phyloP scores from a whole-genome alignment of 805 yeast genomes.

The Teunomyces panamensis region DNA sequence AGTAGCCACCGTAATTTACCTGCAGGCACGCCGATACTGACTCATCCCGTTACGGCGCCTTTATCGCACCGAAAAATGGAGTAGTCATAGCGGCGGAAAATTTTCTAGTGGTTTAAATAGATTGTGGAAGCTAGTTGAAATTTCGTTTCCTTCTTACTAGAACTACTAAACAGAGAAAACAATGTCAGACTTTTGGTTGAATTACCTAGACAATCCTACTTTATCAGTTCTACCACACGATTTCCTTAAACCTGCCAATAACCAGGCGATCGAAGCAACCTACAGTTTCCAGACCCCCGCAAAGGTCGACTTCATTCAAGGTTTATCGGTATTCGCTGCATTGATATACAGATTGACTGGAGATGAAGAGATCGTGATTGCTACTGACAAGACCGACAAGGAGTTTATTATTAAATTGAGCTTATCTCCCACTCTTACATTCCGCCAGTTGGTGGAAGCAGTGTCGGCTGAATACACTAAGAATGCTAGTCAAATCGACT shows the following conservation, averaged over 20 bases:
- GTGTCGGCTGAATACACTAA: constrained; percentile 42
- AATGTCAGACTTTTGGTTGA: constrained; percentile 51
- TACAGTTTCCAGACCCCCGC: constrained; percentile 27
- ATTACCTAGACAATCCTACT: constrained; percentile 72
- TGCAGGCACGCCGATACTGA: constrained; percentile 1
- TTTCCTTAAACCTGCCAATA: constrained; percentile 71
- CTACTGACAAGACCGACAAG: constrained; percentile 49
- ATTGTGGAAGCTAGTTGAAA: background rate
- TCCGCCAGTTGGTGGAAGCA: constrained; percentile 48
- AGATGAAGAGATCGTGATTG: constrained; percentile 89
- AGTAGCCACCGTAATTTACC: background rate
- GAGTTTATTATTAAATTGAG: constrained; percentile 63
- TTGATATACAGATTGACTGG: constrained; percentile 82
- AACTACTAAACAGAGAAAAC: background rate
- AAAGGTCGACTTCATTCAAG: constrained; percentile 42
- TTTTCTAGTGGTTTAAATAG: background rate
- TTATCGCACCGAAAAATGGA: constrained; percentile 5
- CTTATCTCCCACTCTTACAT: constrained; percentile 53
- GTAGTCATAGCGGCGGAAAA: constrained; percentile 1
- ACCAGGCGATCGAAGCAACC: constrained; percentile 63
- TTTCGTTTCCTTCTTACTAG: background rate
- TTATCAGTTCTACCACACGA: constrained; percentile 87
- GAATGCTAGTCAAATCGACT: constrained; percentile 37
- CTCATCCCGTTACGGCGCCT: constrained; percentile 3
- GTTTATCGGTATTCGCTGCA: constrained; percentile 65